Conservation (phyloP, 768 basidiomycete species). For the Clitopilus passeckerianus region DNA sequence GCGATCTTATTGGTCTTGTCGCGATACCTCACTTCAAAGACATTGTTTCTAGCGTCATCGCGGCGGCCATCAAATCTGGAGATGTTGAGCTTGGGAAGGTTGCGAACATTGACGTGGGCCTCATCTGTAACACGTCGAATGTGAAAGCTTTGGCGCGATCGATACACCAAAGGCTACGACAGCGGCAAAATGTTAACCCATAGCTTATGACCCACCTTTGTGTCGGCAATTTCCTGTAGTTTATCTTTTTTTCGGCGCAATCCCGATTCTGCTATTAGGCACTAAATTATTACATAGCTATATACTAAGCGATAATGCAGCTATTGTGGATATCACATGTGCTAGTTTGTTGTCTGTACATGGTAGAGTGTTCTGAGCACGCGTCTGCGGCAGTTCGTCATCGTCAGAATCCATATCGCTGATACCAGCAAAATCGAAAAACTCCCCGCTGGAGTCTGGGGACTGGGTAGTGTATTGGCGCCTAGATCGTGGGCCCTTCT, state of each 20-base stretch:
- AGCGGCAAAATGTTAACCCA: conserved; percentile 10
- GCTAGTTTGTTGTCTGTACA: conserved; percentile 1
- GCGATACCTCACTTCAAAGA: conserved; percentile 57
- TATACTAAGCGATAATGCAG: conserved; percentile 1
- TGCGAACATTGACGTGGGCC: conserved; percentile 55
- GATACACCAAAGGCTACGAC: conserved; percentile 44
- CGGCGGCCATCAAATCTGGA: conserved; percentile 27
- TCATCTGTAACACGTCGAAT: conserved; percentile 49
- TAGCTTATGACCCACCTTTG: background rate
- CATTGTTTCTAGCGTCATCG: conserved; percentile 47
- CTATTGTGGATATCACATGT: conserved; percentile 11
- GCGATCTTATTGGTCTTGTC: conserved; percentile 34
- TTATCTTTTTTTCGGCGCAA: background rate
- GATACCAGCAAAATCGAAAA: conserved; percentile 14
- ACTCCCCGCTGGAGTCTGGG: conserved; percentile 16
- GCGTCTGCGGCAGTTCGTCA: background rate
- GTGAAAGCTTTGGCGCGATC: conserved; percentile 43
- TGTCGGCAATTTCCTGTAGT: background rate
- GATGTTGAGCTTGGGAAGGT: conserved; percentile 32
- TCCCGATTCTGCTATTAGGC: background rate
- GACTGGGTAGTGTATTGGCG: conserved; percentile 4
- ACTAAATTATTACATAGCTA: background rate
- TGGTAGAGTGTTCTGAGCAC: too few species aligned
- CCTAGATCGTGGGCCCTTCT: background rate
- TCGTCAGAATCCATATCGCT: conserved; percentile 7